Evolutionary conservation across 2,329 filamentous ascomycete species (phyloP).

Genomic region (Nakataea oryzae): DNA sequence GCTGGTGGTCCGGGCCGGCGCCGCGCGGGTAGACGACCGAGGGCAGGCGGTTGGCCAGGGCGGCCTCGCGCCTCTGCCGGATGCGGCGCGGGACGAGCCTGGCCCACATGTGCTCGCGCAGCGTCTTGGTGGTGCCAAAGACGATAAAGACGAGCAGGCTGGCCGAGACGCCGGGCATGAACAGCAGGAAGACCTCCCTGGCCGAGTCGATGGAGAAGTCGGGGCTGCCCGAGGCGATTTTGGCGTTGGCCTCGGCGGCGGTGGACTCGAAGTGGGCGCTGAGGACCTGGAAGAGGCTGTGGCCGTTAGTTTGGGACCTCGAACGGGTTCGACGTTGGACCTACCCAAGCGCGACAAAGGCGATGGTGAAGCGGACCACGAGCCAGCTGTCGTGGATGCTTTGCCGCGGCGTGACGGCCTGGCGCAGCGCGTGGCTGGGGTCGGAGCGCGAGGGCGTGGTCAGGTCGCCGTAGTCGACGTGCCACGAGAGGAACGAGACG

Average conservation of each 20-base stretch:
- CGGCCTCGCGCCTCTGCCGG: constrained; percentile 1
- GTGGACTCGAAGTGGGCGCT: background rate
- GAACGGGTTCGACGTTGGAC: background rate
- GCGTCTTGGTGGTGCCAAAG: constrained; percentile 29
- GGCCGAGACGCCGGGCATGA: constrained; percentile 25
- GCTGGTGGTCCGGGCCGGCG: background rate
- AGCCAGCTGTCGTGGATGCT: constrained; percentile 35
- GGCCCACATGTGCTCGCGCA: constrained; percentile 16
- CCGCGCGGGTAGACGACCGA: background rate
- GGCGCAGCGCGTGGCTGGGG: background rate
- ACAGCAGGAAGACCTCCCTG: constrained; percentile 19
- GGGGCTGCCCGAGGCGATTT: background rate
- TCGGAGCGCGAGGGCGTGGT: constrained; percentile 3
- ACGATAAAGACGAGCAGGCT: constrained; percentile 25
- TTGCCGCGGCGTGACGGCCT: constrained; percentile 7
- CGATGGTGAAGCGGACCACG: constrained; percentile 31
- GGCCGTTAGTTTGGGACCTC: background rate
- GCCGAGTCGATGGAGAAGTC: background rate
- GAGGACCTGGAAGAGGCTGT: background rate
- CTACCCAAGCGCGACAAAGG: constrained; percentile 28
- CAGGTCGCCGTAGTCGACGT: constrained; percentile 18
- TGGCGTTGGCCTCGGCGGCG: background rate
- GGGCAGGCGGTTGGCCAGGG: background rate
- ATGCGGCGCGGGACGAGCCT: constrained; percentile 12
- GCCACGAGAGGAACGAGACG: constrained; percentile 19